These are phyloP conservation scores for Tricholoma terreum DNA, from an alignment of 768 basidiomycete genomes.

Conservation along the genomic window DNA sequence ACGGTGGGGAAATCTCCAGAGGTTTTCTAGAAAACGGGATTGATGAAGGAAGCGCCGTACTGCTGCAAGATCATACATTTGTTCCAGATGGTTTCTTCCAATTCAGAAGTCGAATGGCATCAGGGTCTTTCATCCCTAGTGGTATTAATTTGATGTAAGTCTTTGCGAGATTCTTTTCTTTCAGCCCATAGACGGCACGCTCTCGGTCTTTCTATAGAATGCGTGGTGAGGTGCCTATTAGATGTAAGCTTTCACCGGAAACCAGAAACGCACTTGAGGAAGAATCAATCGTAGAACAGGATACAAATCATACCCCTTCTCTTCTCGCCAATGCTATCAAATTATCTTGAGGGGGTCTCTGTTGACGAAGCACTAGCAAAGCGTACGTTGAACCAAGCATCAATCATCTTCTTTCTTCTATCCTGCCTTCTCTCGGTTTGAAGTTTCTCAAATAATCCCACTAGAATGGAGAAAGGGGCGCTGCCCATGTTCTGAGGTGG, in stretches of 20 bases:
- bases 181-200: constrained; percentile 88
- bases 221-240: background rate
- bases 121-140: constrained; percentile 73
- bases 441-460: constrained; percentile 72
- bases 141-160: constrained; percentile 89
- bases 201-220: constrained; percentile 83
- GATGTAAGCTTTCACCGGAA: background rate
- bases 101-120: constrained; percentile 77
- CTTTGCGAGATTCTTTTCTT: constrained; percentile 93
- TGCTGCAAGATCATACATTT: constrained; percentile 38
- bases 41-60: background rate
- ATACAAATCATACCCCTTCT: constrained; percentile 86
- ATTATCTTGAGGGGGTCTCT: constrained; percentile 11
- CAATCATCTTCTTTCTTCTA: constrained; percentile 64
- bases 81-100: constrained; percentile 85
- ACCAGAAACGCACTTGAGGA: constrained; percentile 62
- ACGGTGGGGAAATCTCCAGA: constrained; percentile 90
- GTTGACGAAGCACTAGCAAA: background rate
- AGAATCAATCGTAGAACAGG: constrained; percentile 86
- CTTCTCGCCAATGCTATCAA: constrained; percentile 75
- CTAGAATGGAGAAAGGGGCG: constrained; percentile 67
- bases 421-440: constrained; percentile 73
- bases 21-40: constrained; percentile 42
- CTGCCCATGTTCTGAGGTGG: constrained; percentile 67
- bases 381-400: constrained; percentile 79